Evolutionary conservation across 2,329 filamentous ascomycete species (phyloP), one percentile per base, ranked within the genome.

Genomic region (Fusarium anthophilum): DNA sequence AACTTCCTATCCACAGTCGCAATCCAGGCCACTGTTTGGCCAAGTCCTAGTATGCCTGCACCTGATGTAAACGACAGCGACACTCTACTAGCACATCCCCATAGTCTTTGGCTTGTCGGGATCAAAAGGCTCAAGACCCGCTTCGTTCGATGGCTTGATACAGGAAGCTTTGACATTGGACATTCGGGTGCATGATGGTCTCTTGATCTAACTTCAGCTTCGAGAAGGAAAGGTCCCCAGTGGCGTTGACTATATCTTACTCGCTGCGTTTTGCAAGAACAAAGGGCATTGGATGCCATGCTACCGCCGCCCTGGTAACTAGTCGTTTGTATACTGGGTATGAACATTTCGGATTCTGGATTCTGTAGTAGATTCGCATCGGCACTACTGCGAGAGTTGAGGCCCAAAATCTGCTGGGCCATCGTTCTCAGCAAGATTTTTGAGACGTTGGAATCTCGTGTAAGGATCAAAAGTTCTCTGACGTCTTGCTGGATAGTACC

Each of bases 21-120:
- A 14, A 22, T 0, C 32, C 50, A 53, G 26, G 26, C 26, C 26
- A 26, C 26, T 7, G 26, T 26, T 5, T 26, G 26, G 5, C 26
- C 26, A 7, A 26, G 5, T 7, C 26, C 50, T 8, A 53, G 5
- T 26, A 37, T 15, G 2, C 32, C 18, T 22, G 14, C 24, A 22
- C 50, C 32, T 9, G 32, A 38, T 22, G 32, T 54, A 5, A 26
- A 38, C 0, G 24, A 26, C 0, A 28, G 0, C 0, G 32, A 38
- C 13, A 26, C 7, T 13, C 0, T 17, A 9, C 12, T 37, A 1
- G 30, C 48, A 9, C 4, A 13, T 15, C 30, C 6, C 30, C n/a
- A 37, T 5, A 2, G 5, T 0, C 8, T 4, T 24, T 11, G 6
- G 8, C 4, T 1, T 6, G n/a, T 37, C 0, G 32, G 32, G 0